Conservation (phyloP, 2,329 filamentous ascomycete species). For the Paraphoma sp. region DNA sequence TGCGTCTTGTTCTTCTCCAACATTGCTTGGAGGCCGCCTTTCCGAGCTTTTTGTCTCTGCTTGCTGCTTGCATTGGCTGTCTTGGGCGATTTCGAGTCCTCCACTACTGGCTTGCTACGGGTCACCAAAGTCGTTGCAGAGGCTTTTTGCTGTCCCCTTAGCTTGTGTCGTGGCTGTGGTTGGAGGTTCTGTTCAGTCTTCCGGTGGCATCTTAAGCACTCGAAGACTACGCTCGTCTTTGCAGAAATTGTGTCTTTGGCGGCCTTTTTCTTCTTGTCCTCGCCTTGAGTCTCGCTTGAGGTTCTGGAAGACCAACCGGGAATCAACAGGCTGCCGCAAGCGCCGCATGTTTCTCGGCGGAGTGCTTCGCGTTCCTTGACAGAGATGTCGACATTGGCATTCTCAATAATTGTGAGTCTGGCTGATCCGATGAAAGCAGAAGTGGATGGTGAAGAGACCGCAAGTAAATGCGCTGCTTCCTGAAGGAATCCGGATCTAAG, state of each 20-base stretch:
- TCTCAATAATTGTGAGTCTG: conserved; percentile 34
- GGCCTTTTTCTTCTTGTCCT: conserved; percentile 5
- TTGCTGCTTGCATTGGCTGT: conserved; percentile 58
- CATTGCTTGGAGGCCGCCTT: conserved; percentile 61
- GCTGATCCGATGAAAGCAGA: conserved; percentile 40
- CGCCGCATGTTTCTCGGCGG: conserved; percentile 42
- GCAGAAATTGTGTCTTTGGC: conserved; percentile 10
- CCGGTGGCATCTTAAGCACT: conserved; percentile 41
- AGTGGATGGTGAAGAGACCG: conserved; percentile 39
- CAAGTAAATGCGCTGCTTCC: conserved; percentile 41
- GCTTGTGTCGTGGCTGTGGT: conserved; percentile 23
- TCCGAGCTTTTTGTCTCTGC: conserved; percentile 62
- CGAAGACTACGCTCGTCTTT: conserved; percentile 32
- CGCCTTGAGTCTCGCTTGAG: conserved; percentile 8
- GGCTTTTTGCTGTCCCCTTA: conserved; percentile 15
- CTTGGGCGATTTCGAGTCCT: conserved; percentile 26
- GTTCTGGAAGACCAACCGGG: conserved; percentile 45
- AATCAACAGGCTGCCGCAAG: conserved; percentile 47
- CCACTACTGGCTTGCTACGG: conserved; percentile 9
- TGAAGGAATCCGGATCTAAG: conserved; percentile 41
- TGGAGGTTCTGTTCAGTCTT: conserved; percentile 34
- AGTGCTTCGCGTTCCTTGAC: conserved; percentile 38
- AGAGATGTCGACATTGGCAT: conserved; percentile 31
- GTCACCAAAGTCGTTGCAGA: conserved; percentile 1
- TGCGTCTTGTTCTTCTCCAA: conserved; percentile 55